Evolutionary conservation across 495 filamentous ascomycete species (phyloP).

Genomic region (Trichocladium uniseriatum): DNA sequence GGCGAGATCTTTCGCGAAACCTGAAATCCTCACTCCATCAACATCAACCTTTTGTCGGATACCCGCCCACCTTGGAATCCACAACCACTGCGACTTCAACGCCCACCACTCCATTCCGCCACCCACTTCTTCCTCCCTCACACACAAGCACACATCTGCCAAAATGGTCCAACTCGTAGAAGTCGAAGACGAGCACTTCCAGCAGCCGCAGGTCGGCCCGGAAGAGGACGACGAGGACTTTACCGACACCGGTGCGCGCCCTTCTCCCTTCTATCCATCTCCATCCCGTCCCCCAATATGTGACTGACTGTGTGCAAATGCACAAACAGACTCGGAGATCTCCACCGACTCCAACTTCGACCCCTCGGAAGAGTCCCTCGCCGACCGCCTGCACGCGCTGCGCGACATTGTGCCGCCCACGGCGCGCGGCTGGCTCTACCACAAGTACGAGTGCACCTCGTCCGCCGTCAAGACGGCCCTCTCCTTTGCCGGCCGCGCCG

Average conservation of each 20-base stretch:
- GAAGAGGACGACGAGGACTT: slow-evolving; percentile 80
- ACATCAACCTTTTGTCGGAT: background rate
- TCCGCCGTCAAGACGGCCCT: slow-evolving; percentile 51
- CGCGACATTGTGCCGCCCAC: slow-evolving; percentile 86
- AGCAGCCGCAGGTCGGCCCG: slow-evolving; percentile 57
- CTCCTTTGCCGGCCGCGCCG: slow-evolving; percentile 63
- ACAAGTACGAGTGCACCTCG: slow-evolving; percentile 46
- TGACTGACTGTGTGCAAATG: background rate
- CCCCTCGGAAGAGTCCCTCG: slow-evolving; percentile 51
- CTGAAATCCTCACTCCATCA: slow-evolving; percentile 1
- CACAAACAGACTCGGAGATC: slow-evolving; percentile 52
- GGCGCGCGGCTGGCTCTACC: slow-evolving; percentile 59
- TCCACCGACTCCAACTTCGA: slow-evolving; percentile 49
- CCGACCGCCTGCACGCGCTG: slow-evolving; percentile 74
- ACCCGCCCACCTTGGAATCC: background rate
- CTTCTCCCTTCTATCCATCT: background rate
- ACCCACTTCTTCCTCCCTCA: background rate
- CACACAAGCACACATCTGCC: slow-evolving; percentile 19
- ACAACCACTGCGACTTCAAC: background rate
- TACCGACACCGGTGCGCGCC: slow-evolving; percentile 70
- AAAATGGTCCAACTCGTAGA: slow-evolving; percentile 95
- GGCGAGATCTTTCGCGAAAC: slow-evolving; percentile 5
- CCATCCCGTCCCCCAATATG: background rate
- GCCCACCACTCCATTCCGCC: background rate
- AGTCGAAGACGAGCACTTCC: slow-evolving; percentile 92